Conservation (phyloP, 2,329 filamentous ascomycete species). For the Macrophomina pseudophaseolina region DNA sequence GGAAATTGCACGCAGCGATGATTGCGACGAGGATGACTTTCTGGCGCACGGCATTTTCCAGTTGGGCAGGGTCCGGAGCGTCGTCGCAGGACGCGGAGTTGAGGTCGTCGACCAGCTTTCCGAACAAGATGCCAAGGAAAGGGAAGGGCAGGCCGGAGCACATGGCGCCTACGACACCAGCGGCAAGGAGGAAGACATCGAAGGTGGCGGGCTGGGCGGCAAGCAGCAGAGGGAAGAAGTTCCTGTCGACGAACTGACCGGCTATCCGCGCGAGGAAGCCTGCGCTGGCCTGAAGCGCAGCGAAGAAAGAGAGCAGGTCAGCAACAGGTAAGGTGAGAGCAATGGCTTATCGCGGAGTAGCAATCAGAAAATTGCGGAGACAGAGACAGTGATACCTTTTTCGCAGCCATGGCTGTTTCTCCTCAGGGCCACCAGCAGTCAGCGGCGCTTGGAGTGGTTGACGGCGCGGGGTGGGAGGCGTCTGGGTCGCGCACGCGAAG, state of each 20-base stretch:
- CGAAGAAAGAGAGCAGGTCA: neutral
- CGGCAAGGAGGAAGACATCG: slow-evolving; percentile 7
- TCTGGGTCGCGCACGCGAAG: neutral
- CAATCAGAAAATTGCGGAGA: neutral
- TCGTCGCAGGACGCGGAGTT: slow-evolving; percentile 22
- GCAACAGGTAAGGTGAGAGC: neutral
- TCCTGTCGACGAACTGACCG: slow-evolving; percentile 12
- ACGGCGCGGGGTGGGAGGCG: neutral
- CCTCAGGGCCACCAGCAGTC: neutral
- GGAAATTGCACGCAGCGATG: slow-evolving; percentile 16
- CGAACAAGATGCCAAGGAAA: slow-evolving; percentile 20
- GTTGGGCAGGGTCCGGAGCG: slow-evolving; percentile 1
- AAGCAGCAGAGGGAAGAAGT: slow-evolving; percentile 23
- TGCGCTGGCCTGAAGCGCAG: neutral
- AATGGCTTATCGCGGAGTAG: slow-evolving; percentile 5
- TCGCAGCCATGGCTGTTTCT: slow-evolving; percentile 3
- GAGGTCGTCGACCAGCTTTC: slow-evolving; percentile 22
- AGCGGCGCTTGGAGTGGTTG: neutral
- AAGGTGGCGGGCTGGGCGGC: slow-evolving; percentile 2
- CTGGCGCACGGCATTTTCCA: slow-evolving; percentile 12
- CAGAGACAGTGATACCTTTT: neutral
- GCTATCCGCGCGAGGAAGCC: slow-evolving; percentile 5
- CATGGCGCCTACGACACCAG: slow-evolving; percentile 10
- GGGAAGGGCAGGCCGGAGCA: slow-evolving; percentile 20
- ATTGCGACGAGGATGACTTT: slow-evolving; percentile 11